A percentile compares a stretch with the other conserved stretches of the same genome.
phyloP scores from a whole-genome alignment of 2,329 filamentous ascomycete species.

The Apiospora arundinis region DNA sequence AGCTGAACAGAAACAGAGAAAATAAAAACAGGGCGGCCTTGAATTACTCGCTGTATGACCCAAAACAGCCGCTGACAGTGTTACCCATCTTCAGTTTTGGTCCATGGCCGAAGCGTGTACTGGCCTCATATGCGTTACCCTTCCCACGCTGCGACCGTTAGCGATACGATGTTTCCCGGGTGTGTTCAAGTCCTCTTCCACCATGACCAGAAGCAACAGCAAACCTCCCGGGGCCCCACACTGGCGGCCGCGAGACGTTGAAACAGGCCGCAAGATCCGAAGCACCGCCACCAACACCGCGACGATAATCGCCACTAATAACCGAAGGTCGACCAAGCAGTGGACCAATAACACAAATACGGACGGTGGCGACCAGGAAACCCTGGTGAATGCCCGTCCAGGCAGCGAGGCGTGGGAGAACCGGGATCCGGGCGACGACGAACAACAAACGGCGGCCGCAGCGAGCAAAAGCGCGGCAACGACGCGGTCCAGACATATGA shows the following conservation, averaged over 20 bases:
- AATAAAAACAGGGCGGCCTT: too few species aligned
- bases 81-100: background rate
- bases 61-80: background rate
- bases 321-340: background rate
- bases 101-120: background rate
- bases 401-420: background rate
- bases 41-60: too few species aligned
- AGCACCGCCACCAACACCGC: too few species aligned
- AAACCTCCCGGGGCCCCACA: background rate
- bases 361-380: background rate
- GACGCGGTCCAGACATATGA: background rate
- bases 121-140: background rate
- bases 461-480: background rate
- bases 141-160: background rate
- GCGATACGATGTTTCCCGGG: background rate
- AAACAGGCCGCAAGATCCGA: background rate
- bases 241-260: background rate
- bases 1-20: background rate
- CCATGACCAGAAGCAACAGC: background rate
- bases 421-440: background rate
- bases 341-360: background rate
- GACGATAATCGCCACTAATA: too few species aligned
- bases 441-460: background rate
- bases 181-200: background rate
- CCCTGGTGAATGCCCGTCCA: background rate